These are phyloP conservation scores for Podaxis rugospora DNA, from an alignment of 768 basidiomycete genomes.

Conservation along the genomic window DNA sequence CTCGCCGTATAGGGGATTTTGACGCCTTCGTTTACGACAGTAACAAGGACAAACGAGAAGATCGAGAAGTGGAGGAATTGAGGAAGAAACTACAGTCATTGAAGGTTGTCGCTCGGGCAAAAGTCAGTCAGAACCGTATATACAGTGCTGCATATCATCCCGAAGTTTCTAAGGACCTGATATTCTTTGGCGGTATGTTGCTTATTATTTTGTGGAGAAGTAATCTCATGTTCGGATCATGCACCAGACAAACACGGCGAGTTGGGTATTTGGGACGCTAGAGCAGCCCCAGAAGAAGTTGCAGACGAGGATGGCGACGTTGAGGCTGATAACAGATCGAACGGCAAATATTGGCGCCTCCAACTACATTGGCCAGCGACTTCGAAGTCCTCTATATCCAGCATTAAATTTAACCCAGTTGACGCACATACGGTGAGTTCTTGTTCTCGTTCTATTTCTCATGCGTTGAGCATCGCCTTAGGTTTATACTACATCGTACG, in stretches of 20 bases:
- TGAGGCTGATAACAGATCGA: conserved; percentile 39
- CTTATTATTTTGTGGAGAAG: background rate
- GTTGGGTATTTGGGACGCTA: conserved; percentile 84
- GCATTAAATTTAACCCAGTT: conserved; percentile 71
- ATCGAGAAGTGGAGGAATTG: conserved; percentile 47
- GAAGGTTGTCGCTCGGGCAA: conserved; percentile 71
- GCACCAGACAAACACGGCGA: conserved; percentile 73
- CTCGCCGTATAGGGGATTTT: conserved; percentile 37
- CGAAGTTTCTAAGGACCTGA: conserved; percentile 70
- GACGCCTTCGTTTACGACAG: conserved; percentile 50
- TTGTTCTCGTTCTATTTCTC: background rate
- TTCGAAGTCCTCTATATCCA: conserved; percentile 74
- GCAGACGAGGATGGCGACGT: conserved; percentile 61
- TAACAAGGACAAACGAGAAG: conserved; percentile 42
- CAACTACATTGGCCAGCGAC: conserved; percentile 85
- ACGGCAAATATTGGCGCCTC: conserved; percentile 77
- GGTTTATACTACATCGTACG: conserved; percentile 82
- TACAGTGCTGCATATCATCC: conserved; percentile 83
- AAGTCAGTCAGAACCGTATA: conserved; percentile 70
- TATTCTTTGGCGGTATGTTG: conserved; percentile 77
- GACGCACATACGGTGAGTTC: conserved; percentile 64
- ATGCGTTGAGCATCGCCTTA: conserved; percentile 21
- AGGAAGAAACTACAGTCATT: conserved; percentile 49
- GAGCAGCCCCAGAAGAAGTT: conserved; percentile 60
- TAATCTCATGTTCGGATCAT: background rate